Evolutionary conservation across 768 basidiomycete genomes (phyloP).

Genomic region (Dioszegia crocea): DNA sequence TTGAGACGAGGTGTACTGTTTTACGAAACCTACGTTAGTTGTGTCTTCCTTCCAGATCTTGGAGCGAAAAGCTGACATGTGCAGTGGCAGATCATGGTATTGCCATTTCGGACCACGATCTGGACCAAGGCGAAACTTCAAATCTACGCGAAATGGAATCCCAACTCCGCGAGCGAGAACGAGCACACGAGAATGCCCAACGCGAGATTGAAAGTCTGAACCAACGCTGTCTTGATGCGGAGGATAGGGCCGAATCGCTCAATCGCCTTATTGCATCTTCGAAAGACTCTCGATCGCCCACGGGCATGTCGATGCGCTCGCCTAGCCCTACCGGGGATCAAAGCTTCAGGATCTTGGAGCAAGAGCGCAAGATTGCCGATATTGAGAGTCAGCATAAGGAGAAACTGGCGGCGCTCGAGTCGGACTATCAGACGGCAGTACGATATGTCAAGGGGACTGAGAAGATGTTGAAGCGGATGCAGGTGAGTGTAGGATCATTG

Average conservation of each 20-base stretch:
- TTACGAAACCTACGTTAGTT: conserved; percentile 63
- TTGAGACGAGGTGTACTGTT: conserved; percentile 68
- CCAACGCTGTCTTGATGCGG: conserved; percentile 68
- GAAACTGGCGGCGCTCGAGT: conserved; percentile 81
- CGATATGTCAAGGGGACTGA: conserved; percentile 98
- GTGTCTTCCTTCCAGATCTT: not conserved
- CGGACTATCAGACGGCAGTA: conserved; percentile 93
- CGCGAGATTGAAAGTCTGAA: conserved; percentile 66
- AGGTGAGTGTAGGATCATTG: conserved; percentile 52
- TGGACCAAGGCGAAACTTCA: conserved; percentile 40
- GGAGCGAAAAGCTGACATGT: not conserved
- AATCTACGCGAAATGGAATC: conserved; percentile 64
- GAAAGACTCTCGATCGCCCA: conserved; percentile 60
- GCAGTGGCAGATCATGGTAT: conserved; percentile 78
- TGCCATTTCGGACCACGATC: conserved; percentile 66
- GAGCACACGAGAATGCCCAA: conserved; percentile 69
- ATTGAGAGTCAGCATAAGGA: conserved; percentile 72
- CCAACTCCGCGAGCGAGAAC: conserved; percentile 67
- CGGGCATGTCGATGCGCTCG: conserved; percentile 45
- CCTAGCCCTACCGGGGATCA: conserved; percentile 45
- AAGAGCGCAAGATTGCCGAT: conserved; percentile 74
- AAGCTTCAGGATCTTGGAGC: conserved; percentile 58
- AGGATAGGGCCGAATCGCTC: conserved; percentile 64
- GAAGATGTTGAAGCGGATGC: conserved; percentile 94
- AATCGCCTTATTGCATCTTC: conserved; percentile 65